A percentile compares a stretch with the other conserved stretches of the same genome.
These are phyloP conservation scores for Liquidambar formosana DNA, from an alignment of 164 flowering plant species.

Conservation along the genomic window DNA sequence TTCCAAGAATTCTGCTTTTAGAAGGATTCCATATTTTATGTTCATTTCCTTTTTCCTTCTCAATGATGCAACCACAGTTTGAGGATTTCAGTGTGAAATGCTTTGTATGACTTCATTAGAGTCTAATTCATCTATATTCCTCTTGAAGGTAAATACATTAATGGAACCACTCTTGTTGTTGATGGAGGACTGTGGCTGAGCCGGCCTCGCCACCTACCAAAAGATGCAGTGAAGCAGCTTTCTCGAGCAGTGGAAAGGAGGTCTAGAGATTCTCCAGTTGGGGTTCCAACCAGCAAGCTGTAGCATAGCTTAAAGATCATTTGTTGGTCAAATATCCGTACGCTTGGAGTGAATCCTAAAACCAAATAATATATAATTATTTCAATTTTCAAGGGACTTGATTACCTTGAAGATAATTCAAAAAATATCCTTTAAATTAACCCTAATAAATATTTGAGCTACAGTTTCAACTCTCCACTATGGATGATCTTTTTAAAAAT, in stretches of 20 bases:
- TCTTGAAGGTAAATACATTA: conserved; percentile 54
- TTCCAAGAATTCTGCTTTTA: too few species aligned
- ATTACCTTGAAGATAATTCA: background rate
- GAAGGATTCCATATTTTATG: too few species aligned
- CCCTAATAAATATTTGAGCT: too few species aligned
- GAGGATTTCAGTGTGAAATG: too few species aligned
- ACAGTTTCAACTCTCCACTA: too few species aligned
- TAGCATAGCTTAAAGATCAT: conserved; percentile 12
- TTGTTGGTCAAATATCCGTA: background rate
- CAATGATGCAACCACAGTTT: too few species aligned
- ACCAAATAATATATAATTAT: background rate
- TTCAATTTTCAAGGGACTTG: background rate
- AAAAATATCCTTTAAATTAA: too few species aligned
- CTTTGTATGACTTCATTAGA: background rate
- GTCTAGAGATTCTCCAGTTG: conserved; percentile 50
- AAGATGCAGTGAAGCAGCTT: conserved; percentile 56
- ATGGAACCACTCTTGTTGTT: conserved; percentile 53
- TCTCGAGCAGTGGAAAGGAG: conserved; percentile 59
- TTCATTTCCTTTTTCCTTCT: too few species aligned
- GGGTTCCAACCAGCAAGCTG: conserved; percentile 63
- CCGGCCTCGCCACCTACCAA: conserved; percentile 55
- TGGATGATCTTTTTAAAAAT: too few species aligned
- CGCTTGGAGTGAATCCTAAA: background rate
- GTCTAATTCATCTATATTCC: background rate
- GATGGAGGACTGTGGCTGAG: conserved; percentile 82